Evolutionary conservation across 1,139 yeast genomes (phyloP).

Genomic region (Saccharomyces hybrid): DNA sequence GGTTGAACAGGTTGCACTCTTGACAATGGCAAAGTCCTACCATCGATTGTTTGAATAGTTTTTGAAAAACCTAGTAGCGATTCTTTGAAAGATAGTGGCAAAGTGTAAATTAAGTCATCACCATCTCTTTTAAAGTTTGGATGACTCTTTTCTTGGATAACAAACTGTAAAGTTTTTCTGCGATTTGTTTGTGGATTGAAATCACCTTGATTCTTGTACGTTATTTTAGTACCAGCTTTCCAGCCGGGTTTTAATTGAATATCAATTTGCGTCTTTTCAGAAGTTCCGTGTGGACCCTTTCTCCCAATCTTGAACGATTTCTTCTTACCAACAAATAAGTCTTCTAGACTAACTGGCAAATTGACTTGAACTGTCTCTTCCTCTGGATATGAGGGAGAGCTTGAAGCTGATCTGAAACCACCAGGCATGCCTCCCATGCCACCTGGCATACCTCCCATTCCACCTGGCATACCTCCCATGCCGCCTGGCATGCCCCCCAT

Average conservation of each 20-base stretch:
- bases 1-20: slow-evolving; percentile 83
- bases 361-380: slow-evolving; percentile 68
- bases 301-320: slow-evolving; percentile 88
- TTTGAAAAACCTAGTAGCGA: slow-evolving; percentile 78
- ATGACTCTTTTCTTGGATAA: slow-evolving; percentile 83
- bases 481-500: slow-evolving; percentile 19
- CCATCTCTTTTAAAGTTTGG: slow-evolving; percentile 78
- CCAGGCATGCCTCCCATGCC: slow-evolving; percentile 36
- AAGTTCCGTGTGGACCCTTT: slow-evolving; percentile 56
- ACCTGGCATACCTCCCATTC: slow-evolving; percentile 41
- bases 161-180: slow-evolving; percentile 84
- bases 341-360: slow-evolving; percentile 78
- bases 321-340: slow-evolving; percentile 68
- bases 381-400: slow-evolving; percentile 38
- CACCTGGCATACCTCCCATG: slow-evolving; percentile 29
- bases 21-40: slow-evolving; percentile 71
- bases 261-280: slow-evolving; percentile 71
- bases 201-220: slow-evolving; percentile 88
- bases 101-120: slow-evolving; percentile 61
- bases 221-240: slow-evolving; percentile 95
- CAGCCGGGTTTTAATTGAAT: slow-evolving; percentile 86
- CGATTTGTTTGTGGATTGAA: slow-evolving; percentile 66
- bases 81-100: slow-evolving; percentile 77
- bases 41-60: slow-evolving; percentile 77
- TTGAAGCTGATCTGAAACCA: slow-evolving; percentile 33